Evolutionary conservation across 1,139 yeast genomes (phyloP).

Genomic region (Geotrichum armillariae): DNA sequence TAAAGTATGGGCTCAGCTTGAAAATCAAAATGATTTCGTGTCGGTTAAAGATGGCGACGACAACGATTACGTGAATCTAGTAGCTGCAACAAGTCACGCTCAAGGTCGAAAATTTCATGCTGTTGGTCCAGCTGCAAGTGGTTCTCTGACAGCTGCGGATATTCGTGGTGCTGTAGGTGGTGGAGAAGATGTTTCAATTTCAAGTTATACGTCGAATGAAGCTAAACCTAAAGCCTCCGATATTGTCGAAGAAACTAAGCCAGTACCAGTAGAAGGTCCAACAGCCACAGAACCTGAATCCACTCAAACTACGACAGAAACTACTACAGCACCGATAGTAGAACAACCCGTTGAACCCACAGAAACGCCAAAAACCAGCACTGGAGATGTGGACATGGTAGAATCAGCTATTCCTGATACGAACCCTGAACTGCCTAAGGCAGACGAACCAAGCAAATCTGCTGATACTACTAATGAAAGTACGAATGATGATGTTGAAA

Average conservation of each 20-base stretch:
- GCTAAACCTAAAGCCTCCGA: conserved; percentile 12
- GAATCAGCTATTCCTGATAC: neutral
- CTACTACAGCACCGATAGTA: neutral
- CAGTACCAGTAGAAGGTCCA: neutral
- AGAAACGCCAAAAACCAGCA: neutral
- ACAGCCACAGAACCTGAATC: neutral
- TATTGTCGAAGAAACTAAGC: no score
- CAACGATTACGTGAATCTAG: conserved; percentile 41
- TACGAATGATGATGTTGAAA: conserved; percentile 24
- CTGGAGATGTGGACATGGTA: neutral
- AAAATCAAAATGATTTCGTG: conserved; percentile 32
- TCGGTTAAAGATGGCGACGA: conserved; percentile 43
- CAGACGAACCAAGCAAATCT: neutral
- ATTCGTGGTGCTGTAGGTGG: conserved; percentile 64
- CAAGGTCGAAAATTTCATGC: conserved; percentile 21
- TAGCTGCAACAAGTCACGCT: conserved; percentile 15
- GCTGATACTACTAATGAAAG: conserved; percentile 4
- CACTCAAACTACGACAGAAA: conserved; percentile 2
- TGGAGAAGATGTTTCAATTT: conserved; percentile 53
- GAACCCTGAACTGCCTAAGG: neutral
- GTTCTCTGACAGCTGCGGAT: conserved; percentile 54
- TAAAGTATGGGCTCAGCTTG: conserved; percentile 46
- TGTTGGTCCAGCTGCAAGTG: conserved; percentile 19
- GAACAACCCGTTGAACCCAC: neutral
- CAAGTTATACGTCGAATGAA: conserved; percentile 24